Conservation (phyloP, 768 basidiomycete genomes). For the Kwoniella sp. region DNA sequence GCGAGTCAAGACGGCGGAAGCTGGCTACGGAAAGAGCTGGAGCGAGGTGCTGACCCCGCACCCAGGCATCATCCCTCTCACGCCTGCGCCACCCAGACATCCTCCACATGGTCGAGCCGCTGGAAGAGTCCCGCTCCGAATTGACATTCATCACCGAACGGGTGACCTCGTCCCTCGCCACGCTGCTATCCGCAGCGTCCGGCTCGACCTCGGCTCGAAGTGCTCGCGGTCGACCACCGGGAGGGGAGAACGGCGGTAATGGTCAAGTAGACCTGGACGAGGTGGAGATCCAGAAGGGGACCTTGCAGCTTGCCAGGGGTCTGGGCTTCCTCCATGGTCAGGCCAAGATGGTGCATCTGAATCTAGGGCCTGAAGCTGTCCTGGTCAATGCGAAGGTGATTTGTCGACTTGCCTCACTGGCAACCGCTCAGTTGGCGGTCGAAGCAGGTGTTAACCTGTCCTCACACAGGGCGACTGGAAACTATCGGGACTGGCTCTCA, state of each 20-base stretch:
- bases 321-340: conserved; percentile 81
- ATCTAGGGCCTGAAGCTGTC: conserved; percentile 79
- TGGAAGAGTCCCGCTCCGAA: conserved; percentile 86
- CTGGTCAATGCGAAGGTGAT: conserved; percentile 79
- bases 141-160: conserved; percentile 91
- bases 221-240: conserved; percentile 24
- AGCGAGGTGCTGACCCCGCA: too few relatives aligned
- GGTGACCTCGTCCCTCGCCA: conserved; percentile 71
- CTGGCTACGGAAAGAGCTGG: too few relatives aligned
- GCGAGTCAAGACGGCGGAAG: too few relatives aligned
- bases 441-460: not conserved
- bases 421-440: not conserved
- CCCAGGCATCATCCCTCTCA: conserved; percentile 70
- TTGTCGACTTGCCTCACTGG: not conserved
- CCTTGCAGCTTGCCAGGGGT: conserved; percentile 65
- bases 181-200: conserved; percentile 19
- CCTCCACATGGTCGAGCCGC: conserved; percentile 93
- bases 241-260: conserved; percentile 51
- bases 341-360: conserved; percentile 85
- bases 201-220: not conserved
- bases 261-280: conserved; percentile 75
- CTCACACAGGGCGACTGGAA: conserved; percentile 89
- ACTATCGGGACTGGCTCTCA: conserved; percentile 80
- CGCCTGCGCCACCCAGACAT: conserved; percentile 88
- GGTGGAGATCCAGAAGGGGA: conserved; percentile 97